Evolutionary conservation across 1,139 yeast species (phyloP).

Genomic region (Protomyces pachydermus): DNA sequence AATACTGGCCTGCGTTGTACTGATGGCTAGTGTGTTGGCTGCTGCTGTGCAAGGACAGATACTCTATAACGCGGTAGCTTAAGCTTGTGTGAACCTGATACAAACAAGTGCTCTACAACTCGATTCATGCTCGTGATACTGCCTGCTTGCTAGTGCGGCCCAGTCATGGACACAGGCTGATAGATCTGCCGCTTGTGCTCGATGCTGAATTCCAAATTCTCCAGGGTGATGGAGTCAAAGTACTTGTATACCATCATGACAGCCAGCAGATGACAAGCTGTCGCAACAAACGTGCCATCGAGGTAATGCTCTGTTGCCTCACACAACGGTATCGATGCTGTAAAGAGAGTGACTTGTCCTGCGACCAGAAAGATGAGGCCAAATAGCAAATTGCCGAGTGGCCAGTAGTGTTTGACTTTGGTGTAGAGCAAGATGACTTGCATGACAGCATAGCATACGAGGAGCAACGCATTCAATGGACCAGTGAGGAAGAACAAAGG

Average conservation of each 20-base stretch:
- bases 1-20: no score
- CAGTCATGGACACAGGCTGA: background rate
- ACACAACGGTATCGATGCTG: slow-evolving; percentile 62
- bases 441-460: slow-evolving; percentile 59
- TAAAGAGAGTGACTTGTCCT: slow-evolving; percentile 73
- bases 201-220: slow-evolving; percentile 88
- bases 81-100: no score
- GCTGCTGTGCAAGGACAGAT: no score
- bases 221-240: slow-evolving; percentile 90
- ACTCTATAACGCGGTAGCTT: no score
- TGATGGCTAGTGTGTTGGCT: no score
- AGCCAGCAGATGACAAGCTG: slow-evolving; percentile 71
- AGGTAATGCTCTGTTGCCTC: slow-evolving; percentile 71
- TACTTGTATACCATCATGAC: slow-evolving; percentile 92
- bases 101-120: no score
- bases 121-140: no score
- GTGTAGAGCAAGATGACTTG: slow-evolving; percentile 67
- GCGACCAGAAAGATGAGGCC: slow-evolving; percentile 70
- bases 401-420: slow-evolving; percentile 76
- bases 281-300: slow-evolving; percentile 83
- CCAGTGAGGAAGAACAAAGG: slow-evolving; percentile 66
- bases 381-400: slow-evolving; percentile 69
- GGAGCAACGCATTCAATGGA: slow-evolving; percentile 61
- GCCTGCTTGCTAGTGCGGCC: no score
- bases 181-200: slow-evolving; percentile 42